Percentiles rank a stretch among this genome's conserved stretches.
Evolutionary conservation across 2,329 filamentous ascomycete species (phyloP).

Genomic region (Magnaporthiopsis incrustans): DNA sequence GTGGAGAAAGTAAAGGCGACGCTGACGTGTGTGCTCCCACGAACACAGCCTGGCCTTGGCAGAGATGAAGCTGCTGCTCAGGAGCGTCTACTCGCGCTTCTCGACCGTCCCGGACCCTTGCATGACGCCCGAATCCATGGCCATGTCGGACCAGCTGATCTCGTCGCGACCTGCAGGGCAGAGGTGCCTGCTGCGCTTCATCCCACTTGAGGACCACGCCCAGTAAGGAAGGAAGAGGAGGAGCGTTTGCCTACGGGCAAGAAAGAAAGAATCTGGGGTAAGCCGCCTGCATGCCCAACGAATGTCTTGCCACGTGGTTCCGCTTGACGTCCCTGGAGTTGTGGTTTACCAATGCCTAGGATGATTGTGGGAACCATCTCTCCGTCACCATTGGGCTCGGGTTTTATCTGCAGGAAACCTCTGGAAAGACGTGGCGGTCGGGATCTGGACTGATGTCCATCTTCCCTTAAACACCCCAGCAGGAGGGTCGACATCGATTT

Average conservation of each 20-base stretch:
- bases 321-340: neutral
- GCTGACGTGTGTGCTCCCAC: neutral
- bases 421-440: neutral
- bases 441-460: neutral
- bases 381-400: neutral
- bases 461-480: neutral
- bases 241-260: neutral
- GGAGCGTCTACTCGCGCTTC: slow-evolving; percentile 53
- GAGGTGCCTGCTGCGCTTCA: slow-evolving; percentile 47
- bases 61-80: slow-evolving; percentile 60
- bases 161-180: slow-evolving; percentile 54
- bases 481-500: neutral
- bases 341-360: neutral
- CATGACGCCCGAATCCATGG: slow-evolving; percentile 51
- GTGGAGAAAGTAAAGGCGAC: neutral
- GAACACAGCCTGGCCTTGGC: slow-evolving; percentile 47
- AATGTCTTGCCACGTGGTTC: neutral
- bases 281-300: neutral
- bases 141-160: slow-evolving; percentile 59
- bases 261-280: neutral
- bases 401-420: neutral
- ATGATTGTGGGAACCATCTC: neutral
- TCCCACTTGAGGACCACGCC: slow-evolving; percentile 21
- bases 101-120: slow-evolving; percentile 44
- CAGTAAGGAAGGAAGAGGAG: neutral